Conservation (phyloP, 306 rosid species). For the Pyrus communis region DNA sequence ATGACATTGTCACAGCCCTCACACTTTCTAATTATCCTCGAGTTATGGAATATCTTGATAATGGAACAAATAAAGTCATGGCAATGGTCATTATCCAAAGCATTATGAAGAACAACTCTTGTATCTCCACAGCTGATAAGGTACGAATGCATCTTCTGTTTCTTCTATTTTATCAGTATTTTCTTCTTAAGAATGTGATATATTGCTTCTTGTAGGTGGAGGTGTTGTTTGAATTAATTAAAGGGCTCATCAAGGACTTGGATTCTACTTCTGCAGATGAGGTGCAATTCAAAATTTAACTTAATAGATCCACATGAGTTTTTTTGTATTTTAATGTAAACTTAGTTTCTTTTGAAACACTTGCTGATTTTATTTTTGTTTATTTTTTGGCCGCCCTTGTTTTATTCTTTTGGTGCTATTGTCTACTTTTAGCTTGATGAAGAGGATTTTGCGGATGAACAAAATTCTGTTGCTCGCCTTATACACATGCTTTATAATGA, state of each 20-base stretch:
- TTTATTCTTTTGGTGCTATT: conserved; percentile 2
- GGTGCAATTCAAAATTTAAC: conserved; percentile 13
- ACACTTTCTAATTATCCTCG: conserved; percentile 48
- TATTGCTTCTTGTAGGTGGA: conserved; percentile 34
- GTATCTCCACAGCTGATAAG: conserved; percentile 47
- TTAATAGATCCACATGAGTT: not conserved
- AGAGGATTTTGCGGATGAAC: conserved; percentile 47
- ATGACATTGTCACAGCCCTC: conserved; percentile 44
- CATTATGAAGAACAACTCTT: conserved; percentile 39
- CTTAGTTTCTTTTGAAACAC: not conserved
- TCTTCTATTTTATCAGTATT: conserved; percentile 3
- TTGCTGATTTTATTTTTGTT: not conserved
- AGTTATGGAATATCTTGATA: conserved; percentile 43
- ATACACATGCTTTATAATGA: conserved; percentile 42
- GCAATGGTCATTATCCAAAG: conserved; percentile 45
- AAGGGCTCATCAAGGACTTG: conserved; percentile 43
- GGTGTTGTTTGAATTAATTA: conserved; percentile 41
- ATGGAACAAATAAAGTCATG: conserved; percentile 46
- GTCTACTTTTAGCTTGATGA: conserved; percentile 33
- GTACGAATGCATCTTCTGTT: conserved; percentile 15
- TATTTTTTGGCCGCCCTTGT: not conserved
- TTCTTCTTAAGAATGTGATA: not conserved
- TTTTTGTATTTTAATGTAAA: not conserved
- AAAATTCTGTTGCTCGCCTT: conserved; percentile 50
- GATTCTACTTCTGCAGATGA: conserved; percentile 27